Evolutionary conservation across 78 protist species (phyloP).

Genomic region (Speleostelium caveatum): DNA sequence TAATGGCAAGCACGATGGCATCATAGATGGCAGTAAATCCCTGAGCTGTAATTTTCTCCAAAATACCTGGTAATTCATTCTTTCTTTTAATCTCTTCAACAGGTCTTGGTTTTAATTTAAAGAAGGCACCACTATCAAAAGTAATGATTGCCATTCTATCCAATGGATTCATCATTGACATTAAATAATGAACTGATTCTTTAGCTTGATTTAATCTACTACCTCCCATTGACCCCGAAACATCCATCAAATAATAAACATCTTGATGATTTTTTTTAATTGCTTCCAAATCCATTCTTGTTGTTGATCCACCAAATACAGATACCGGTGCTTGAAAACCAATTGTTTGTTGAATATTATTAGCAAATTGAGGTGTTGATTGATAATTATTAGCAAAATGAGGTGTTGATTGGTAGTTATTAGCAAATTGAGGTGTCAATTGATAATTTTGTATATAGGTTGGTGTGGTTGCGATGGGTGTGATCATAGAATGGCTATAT

Average conservation of each 20-base stretch:
- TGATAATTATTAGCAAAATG: not conserved
- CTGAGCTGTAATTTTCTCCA: not conserved
- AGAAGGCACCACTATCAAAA: conserved; percentile 77
- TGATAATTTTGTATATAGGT: too few relatives aligned
- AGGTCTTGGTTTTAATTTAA: conserved; percentile 83
- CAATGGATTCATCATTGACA: not conserved
- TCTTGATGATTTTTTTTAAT: not conserved
- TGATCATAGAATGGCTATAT: too few relatives aligned
- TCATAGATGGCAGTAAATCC: not conserved
- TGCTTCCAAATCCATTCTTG: not conserved
- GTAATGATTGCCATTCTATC: not conserved
- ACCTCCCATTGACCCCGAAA: not conserved
- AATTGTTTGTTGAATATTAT: too few relatives aligned
- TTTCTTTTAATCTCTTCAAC: conserved; percentile 77
- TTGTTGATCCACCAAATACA: not conserved
- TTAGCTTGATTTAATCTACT: not conserved
- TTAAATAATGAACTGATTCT: not conserved
- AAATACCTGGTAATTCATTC: not conserved
- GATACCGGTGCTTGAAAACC: not conserved
- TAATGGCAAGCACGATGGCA: not conserved
- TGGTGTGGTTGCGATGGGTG: too few relatives aligned
- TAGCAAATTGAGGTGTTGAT: not conserved
- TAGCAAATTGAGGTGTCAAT: not conserved
- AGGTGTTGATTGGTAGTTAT: not conserved
- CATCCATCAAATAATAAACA: not conserved